phyloP scores from a whole-genome alignment of 2,329 filamentous ascomycete genomes.

The Penicillium brevicompactum region DNA sequence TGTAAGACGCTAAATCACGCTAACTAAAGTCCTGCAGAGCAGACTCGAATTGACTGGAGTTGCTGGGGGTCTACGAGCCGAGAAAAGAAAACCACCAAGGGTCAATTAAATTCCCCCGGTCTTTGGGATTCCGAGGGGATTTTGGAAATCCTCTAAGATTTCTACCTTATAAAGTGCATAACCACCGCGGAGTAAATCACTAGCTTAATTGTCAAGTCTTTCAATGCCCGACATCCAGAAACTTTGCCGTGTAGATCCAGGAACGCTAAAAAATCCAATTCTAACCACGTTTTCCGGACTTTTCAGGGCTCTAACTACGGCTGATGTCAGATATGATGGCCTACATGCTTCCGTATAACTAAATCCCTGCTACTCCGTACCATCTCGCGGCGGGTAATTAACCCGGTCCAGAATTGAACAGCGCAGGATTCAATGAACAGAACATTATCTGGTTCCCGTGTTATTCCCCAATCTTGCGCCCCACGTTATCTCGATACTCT shows the following conservation, averaged over 20 bases:
- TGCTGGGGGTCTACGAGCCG: neutral
- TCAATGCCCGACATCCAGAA: no score
- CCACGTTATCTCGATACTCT: neutral
- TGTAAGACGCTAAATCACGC: slow-evolving; percentile 1
- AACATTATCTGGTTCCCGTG: no score
- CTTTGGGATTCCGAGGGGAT: neutral
- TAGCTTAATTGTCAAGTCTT: no score
- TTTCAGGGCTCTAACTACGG: neutral
- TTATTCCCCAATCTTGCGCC: neutral
- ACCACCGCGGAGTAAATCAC: neutral
- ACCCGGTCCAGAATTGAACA: neutral
- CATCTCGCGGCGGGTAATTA: no score
- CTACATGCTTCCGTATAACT: neutral
- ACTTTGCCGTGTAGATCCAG: neutral
- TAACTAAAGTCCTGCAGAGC: neutral
- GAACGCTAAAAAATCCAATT: neutral
- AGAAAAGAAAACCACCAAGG: neutral
- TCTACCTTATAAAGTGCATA: neutral
- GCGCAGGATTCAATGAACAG: neutral
- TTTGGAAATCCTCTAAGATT: no score
- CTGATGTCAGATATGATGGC: neutral
- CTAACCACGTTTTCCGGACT: neutral
- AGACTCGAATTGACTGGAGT: no score
- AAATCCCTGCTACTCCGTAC: neutral
- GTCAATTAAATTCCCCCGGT: neutral